Base-by-base conservation (phyloP, 2,329 filamentous ascomycete species). In the Penicillium occitanis region DNA sequence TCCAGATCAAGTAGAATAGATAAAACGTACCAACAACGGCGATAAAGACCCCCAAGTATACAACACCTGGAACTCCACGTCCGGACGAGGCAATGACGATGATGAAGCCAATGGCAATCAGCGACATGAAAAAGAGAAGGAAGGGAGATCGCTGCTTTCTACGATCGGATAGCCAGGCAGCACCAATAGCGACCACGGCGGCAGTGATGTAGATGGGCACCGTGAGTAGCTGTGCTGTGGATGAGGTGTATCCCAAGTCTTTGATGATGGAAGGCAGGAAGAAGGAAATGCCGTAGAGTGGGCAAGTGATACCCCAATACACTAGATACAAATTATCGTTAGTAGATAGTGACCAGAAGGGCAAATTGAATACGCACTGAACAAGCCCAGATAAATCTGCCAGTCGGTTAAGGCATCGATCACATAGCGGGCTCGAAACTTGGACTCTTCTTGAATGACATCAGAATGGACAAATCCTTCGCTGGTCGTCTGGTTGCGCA, bases 91-190 rank as follows among this genome's bases (percentile, higher is more conserved):
- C 74, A 17, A 83, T 72, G 44, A 77, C 76, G 80, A 87, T 85
- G 30, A 85, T 78, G 66, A 87, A 89, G 0, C 87, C 88, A 2
- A 86, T 76, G 1, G 85, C 76, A 74, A 88, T 87, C 62, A 84
- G 70, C 19, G 78, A 74, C 71, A 88, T 79, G 73, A 83, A 83
- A 14, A 78, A 75, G 13, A 88, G 74, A 59, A 89, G 82, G 67
- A 87, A 89, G 0, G 85, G 85, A n/a, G 77, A 79, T 35, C 78
- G 73, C 71, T 85, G 84, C 30, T 84, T 84, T 0, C 81, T 76
- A 5, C 80, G 78, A 69, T 90, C 87, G 0, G 87, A 87, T 79
- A 87, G 70, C 69, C 82, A 87, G 0, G 87, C 87, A 0, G 82
- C 79, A 5, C 69, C 55, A 5, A 82, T 71, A 3, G 78, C 74